Percentiles rank a stretch among this genome's conserved stretches.
Conservation (phyloP, 805 yeast genomes). For the Wickerhamiella dianesei region DNA sequence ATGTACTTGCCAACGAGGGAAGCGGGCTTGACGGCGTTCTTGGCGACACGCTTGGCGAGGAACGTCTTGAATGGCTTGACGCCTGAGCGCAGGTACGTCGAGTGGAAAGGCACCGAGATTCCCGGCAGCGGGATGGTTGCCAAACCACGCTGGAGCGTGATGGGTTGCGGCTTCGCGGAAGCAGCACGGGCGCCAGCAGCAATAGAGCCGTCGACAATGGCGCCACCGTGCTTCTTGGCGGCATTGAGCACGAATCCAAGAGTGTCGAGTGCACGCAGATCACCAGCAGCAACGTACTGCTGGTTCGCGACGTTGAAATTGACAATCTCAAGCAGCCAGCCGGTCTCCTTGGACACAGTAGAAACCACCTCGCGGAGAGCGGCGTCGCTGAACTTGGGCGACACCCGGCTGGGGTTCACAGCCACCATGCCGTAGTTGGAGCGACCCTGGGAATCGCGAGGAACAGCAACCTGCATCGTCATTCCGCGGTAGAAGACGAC, state of each 20-base stretch:
- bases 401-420: conserved; percentile 88
- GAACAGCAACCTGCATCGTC: conserved; percentile 99
- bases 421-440: conserved; percentile 99
- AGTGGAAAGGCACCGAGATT: conserved; percentile 99
- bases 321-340: conserved; percentile 94
- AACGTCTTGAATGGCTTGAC: conserved; percentile 98
- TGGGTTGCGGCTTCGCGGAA: conserved; percentile 84
- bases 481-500: conserved; percentile 99
- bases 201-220: conserved; percentile 78
- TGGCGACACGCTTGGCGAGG: conserved; percentile 88
- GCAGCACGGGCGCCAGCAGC: conserved; percentile 74
- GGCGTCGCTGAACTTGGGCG: conserved; percentile 77
- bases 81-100: conserved; percentile 95
- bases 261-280: conserved; percentile 86
- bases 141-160: conserved; percentile 92
- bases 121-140: conserved; percentile 98
- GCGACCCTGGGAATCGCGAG: conserved; percentile 88
- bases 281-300: conserved; percentile 98
- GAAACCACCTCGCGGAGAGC: conserved; percentile 91
- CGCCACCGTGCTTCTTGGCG: conserved; percentile 77
- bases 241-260: conserved; percentile 83
- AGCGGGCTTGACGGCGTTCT: conserved; percentile 88
- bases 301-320: conserved; percentile 96
- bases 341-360: conserved; percentile 67
- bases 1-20: conserved; percentile 89